phyloP scores from a whole-genome alignment of 2,329 filamentous ascomycete genomes.

The Xylaria sp. region DNA sequence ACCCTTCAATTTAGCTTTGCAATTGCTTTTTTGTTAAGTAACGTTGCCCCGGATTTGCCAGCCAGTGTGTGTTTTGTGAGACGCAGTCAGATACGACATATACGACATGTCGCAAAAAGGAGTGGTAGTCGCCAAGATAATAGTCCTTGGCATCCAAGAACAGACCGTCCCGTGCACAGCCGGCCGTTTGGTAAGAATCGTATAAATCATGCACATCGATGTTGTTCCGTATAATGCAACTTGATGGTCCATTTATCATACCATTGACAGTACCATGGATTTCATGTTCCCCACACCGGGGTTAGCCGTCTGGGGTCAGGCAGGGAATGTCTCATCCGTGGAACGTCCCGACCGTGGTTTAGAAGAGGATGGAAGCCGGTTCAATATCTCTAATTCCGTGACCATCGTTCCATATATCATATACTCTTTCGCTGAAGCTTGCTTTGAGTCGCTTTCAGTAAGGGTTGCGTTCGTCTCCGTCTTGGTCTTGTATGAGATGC shows the following conservation, averaged over 20 bases:
- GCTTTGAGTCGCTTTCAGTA: neutral
- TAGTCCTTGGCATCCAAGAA: neutral
- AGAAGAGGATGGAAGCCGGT: neutral
- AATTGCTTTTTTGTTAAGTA: conserved; percentile 8
- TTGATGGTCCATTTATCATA: conserved; percentile 16
- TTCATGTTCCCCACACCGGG: conserved; percentile 1
- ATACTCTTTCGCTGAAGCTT: neutral
- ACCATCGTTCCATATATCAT: neutral
- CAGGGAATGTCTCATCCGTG: conserved; percentile 8
- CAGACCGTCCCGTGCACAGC: neutral
- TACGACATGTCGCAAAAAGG: conserved; percentile 10
- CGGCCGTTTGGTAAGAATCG: neutral
- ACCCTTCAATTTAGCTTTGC: conserved; percentile 29
- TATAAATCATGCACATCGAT: neutral
- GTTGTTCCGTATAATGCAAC: neutral
- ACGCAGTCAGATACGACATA: conserved; percentile 8
- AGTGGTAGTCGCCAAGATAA: conserved; percentile 7
- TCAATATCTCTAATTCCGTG: neutral
- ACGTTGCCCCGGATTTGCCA: neutral
- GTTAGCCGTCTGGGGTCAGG: neutral
- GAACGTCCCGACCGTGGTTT: neutral
- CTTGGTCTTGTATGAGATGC: neutral
- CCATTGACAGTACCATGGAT: neutral
- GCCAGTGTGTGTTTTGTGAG: neutral
- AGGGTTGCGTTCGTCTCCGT: neutral